Evolutionary conservation across 2,329 filamentous ascomycete species (phyloP).

Genomic region (Colletotrichum somersetense): DNA sequence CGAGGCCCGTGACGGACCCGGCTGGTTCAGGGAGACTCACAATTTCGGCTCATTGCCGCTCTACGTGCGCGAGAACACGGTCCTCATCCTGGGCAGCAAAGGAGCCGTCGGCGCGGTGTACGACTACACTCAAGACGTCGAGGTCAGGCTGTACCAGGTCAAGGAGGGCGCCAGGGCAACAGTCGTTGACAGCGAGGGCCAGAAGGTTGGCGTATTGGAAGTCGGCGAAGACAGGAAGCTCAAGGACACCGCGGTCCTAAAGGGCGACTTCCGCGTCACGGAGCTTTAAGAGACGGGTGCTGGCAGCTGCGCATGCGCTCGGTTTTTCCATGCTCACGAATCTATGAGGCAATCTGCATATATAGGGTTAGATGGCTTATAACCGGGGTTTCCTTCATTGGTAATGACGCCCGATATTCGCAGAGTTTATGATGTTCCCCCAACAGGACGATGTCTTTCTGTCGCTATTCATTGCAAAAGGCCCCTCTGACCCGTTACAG

Average conservation of each 20-base stretch:
- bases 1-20: conserved; percentile 62
- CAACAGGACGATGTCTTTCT: neutral
- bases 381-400: conserved; percentile 12
- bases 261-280: conserved; percentile 48
- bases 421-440: neutral
- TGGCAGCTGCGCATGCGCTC: neutral
- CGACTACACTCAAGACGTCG: conserved; percentile 60
- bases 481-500: conserved; percentile 17
- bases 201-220: conserved; percentile 54
- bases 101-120: conserved; percentile 59
- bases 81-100: conserved; percentile 60
- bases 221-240: conserved; percentile 56
- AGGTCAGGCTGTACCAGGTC: conserved; percentile 61
- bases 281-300: conserved; percentile 23
- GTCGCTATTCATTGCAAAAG: neutral
- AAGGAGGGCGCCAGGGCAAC: conserved; percentile 56
- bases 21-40: conserved; percentile 72
- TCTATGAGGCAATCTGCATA: conserved; percentile 34
- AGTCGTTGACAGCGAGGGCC: conserved; percentile 59
- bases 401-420: neutral
- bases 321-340: conserved; percentile 14
- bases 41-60: conserved; percentile 70
- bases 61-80: conserved; percentile 67
- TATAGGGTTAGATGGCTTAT: conserved; percentile 35
- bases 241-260: conserved; percentile 54